Percentiles rank a stretch among this genome's conserved stretches.
phyloP scores from a whole-genome alignment of 1,284 basidiomycete species.

The Cutaneotrichosporon sp. region DNA sequence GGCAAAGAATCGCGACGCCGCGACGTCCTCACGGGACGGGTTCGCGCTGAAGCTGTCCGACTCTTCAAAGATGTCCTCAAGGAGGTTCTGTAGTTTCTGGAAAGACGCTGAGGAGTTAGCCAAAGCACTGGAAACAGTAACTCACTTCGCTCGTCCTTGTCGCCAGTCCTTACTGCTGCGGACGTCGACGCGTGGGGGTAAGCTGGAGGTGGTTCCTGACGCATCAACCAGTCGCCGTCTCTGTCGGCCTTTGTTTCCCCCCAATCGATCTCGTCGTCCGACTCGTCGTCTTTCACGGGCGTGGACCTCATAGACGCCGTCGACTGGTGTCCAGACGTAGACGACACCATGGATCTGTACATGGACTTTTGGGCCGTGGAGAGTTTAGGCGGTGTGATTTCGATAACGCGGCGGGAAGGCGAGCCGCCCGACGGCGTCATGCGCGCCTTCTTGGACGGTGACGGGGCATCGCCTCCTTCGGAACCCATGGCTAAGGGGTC shows the following conservation, averaged over 20 bases:
- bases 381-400: slow-evolving; percentile 1
- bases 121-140: not conserved
- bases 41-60: slow-evolving; percentile 72
- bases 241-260: slow-evolving; percentile 21
- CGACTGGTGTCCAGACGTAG: slow-evolving; percentile 1
- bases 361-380: not conserved
- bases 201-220: not conserved
- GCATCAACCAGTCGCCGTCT: slow-evolving; percentile 37
- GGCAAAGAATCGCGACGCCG: slow-evolving; percentile 59
- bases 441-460: slow-evolving; percentile 30
- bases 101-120: slow-evolving; percentile 55
- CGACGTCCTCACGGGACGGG: slow-evolving; percentile 54
- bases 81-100: slow-evolving; percentile 63
- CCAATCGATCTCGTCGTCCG: slow-evolving; percentile 39
- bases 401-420: not conserved
- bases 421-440: not conserved
- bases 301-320: slow-evolving; percentile 10
- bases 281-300: slow-evolving; percentile 25
- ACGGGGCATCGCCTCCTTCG: slow-evolving; percentile 28
- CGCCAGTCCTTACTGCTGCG: slow-evolving; percentile 54
- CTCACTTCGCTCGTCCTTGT: slow-evolving; percentile 67
- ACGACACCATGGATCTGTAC: slow-evolving; percentile 4
- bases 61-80: slow-evolving; percentile 85
- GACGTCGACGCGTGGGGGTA: not conserved
- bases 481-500: slow-evolving; percentile 20